Evolutionary conservation across 148 eudicot genomes (phyloP).

Genomic region (Drosera capensis): DNA sequence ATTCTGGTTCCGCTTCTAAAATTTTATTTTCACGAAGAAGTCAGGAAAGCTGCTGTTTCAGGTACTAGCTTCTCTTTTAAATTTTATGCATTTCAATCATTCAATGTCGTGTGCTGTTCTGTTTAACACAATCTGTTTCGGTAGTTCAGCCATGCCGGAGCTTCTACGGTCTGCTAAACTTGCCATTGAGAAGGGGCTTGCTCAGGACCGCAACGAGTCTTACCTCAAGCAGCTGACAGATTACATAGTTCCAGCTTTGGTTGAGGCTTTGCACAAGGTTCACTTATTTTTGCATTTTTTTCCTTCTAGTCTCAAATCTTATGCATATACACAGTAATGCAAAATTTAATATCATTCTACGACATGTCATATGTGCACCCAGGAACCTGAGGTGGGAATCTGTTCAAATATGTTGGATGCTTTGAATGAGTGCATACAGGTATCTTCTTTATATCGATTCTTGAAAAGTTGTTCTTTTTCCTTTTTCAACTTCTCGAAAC

Average conservation of each 20-base stretch:
- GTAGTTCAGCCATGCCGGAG: constrained; percentile 82
- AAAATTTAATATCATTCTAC: background rate
- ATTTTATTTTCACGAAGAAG: constrained; percentile 98
- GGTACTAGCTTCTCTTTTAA: constrained; percentile 23
- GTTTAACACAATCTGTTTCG: background rate
- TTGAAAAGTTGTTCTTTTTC: background rate
- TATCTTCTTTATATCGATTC: constrained; percentile 17
- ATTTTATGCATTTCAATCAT: background rate
- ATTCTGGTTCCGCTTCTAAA: constrained; percentile 87
- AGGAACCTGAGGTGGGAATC: constrained; percentile 98
- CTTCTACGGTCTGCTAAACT: constrained; percentile 77
- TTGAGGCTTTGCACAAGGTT: constrained; percentile 96
- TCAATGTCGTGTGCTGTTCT: background rate
- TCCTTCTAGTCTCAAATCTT: background rate
- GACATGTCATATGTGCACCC: constrained; percentile 10
- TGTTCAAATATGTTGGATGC: constrained; percentile 91
- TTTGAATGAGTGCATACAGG: constrained; percentile 90
- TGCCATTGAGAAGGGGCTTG: constrained; percentile 88
- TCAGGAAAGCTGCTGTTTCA: constrained; percentile 91
- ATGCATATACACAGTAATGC: background rate
- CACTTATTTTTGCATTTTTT: background rate
- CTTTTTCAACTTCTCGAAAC: background rate
- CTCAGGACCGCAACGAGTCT: constrained; percentile 79
- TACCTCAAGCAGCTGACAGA: constrained; percentile 90
- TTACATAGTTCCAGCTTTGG: constrained; percentile 74